Evolutionary conservation across 2,329 filamentous ascomycete species (phyloP), one percentile per base, ranked within the genome.

Genomic region (Epichloe scottii): DNA sequence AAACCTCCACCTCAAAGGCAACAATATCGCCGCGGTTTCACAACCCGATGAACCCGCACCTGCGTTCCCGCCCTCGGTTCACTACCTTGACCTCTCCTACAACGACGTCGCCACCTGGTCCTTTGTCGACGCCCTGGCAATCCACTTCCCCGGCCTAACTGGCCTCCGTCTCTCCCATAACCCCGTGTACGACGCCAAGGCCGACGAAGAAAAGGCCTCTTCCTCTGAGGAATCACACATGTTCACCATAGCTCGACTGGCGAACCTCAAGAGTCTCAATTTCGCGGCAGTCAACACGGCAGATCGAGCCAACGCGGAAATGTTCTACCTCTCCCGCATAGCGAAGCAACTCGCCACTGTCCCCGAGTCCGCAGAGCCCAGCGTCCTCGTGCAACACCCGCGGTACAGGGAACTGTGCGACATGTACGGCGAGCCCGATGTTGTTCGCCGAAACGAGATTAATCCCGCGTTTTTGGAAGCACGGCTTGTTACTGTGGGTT

Each of bases 291-390:
- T 97, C 58, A 82, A 82, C 0, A 59, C 73, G 1, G 79, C 84
- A 41, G 90, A 97, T 64, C 81, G 91, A 17, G 75, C 81, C 50
- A 93, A 97, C 61, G 89, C 89, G 4, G 93, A 97, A 59, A 84
- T 91, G 61, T 98, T 95, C 65, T 98, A 98, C 65, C 79, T 97
- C 11, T 87, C 84, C 0, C 79, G 86, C 50, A 93, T 96, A 52
- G 86, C 79, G 11, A 82, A 82, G 55, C 87, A 93, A 62, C 72
- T 96, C 39, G 76, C 81, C 1, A 70, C 74, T 3, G 76, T 80
- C 0, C 70, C 79, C 0, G 74, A 79, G 51, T 66, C 65, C 3
- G 66, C 71, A 2, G 76, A 83, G 56, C 67, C 66, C 1, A 68
- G 70, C 1, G 75, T 95, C 0, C 63, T 86, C 3, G 67, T 64